Percentiles rank a stretch among this genome's conserved stretches.
These are phyloP conservation scores for Cucumis hystrix DNA, from an alignment of 306 rosid genomes.

Conservation along the genomic window DNA sequence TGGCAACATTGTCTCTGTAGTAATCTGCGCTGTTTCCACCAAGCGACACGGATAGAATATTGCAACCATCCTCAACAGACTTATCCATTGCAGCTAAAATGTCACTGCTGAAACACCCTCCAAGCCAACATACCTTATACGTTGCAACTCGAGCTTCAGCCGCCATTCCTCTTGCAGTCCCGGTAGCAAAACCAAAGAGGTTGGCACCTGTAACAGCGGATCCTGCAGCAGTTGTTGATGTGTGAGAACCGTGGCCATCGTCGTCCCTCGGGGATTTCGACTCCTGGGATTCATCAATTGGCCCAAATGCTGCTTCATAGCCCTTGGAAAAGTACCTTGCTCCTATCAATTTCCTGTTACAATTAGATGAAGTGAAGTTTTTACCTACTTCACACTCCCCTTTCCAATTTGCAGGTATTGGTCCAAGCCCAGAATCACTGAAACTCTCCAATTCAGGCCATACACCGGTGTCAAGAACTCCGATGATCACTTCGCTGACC, in stretches of 20 bases:
- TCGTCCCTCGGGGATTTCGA: conserved; percentile 82
- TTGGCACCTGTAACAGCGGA: conserved; percentile 53
- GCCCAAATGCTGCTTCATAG: conserved; percentile 45
- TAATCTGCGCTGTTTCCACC: conserved; percentile 46
- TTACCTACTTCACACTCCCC: conserved; percentile 58
- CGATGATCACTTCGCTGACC: conserved; percentile 45
- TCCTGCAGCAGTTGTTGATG: conserved; percentile 81
- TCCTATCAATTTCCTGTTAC: conserved; percentile 73
- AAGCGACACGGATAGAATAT: conserved; percentile 68
- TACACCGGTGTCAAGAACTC: conserved; percentile 77
- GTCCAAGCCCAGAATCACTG: conserved; percentile 48
- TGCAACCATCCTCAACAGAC: conserved; percentile 69
- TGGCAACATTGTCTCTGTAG: conserved; percentile 47
- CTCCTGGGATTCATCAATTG: conserved; percentile 33
- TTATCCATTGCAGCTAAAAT: conserved; percentile 66
- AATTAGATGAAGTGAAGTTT: conserved; percentile 48
- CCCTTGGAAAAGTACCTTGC: conserved; percentile 66
- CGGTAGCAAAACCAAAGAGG: conserved; percentile 65
- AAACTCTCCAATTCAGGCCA: conserved; percentile 80
- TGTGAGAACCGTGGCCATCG: conserved; percentile 89
- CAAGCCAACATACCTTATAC: conserved; percentile 74
- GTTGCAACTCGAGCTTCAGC: conserved; percentile 60
- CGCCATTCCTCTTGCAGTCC: conserved; percentile 90
- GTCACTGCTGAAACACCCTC: conserved; percentile 59
- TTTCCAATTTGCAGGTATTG: conserved; percentile 58